Evolutionary conservation across 345 rosid species (phyloP).

Genomic region (Populus pruinosa): DNA sequence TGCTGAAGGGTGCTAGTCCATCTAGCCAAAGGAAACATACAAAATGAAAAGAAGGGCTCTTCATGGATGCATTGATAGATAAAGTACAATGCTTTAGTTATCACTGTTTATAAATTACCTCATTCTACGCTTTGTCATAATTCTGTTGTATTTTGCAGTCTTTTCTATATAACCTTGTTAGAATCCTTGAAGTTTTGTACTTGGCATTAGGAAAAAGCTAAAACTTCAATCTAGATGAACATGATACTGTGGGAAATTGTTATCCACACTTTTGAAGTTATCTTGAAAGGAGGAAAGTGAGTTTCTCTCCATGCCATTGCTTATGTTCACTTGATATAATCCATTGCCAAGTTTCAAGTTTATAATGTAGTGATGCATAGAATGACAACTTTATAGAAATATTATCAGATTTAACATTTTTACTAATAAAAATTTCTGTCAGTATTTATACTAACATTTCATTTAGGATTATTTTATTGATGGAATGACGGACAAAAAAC

Average conservation of each 20-base stretch:
- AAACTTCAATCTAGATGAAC: slow-evolving; percentile 79
- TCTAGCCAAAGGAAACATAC: not conserved
- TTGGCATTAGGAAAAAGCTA: slow-evolving; percentile 88
- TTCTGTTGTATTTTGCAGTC: not conserved
- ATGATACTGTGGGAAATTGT: slow-evolving; percentile 71
- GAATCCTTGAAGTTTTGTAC: slow-evolving; percentile 38
- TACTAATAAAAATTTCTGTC: too few relatives aligned
- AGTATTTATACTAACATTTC: too few relatives aligned
- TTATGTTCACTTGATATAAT: not conserved
- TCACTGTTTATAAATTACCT: not conserved
- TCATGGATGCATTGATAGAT: not conserved
- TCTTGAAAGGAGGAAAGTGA: slow-evolving; percentile 49
- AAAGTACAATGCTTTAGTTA: not conserved
- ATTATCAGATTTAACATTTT: too few relatives aligned
- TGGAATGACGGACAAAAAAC: too few relatives aligned
- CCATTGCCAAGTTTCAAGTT: not conserved
- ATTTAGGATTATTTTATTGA: too few relatives aligned
- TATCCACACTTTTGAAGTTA: slow-evolving; percentile 65
- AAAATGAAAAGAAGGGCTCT: not conserved
- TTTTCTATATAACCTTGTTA: not conserved
- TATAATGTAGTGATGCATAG: slow-evolving; percentile 29
- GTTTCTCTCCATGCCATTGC: not conserved
- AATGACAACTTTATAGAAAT: not conserved
- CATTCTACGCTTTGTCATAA: not conserved
- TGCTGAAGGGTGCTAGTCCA: not conserved